Evolutionary conservation across 108 stramenopile species (phyloP), one percentile per base, ranked within the genome.

Genomic region (Cyclotella kingstonii): DNA sequence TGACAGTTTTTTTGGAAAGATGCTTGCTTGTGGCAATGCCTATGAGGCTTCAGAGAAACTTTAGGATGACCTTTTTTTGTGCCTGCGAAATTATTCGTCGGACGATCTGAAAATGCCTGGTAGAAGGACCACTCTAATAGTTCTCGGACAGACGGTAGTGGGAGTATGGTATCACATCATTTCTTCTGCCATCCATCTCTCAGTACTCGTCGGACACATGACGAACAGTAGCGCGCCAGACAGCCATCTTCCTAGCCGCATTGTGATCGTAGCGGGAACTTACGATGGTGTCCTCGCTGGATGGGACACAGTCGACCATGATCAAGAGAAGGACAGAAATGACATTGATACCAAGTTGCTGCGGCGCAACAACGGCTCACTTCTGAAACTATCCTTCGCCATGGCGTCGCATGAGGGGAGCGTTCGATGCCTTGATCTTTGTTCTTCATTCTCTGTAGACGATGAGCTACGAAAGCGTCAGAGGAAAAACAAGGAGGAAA

Each of bases 241-340:
- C 2, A 25, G 15, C 47, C 45, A 29, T 21, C 39, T 68, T 39
- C 73, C 73, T 10, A 36, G 53, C 23, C 73, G 73, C 30, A 59
- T 74, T 0, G 63, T 81, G 15, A 68, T 81, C 4, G 60, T 85
- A 43, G 87, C 81, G 0, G 92, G 92, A 42, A 90, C 92, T 3
- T 94, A 94, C 78, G 93, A 91, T 76, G 93, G 93, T 1, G 93
- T 91, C 35, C 63, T 94, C 35, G 90, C 86, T 6, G 93, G 93
- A 29, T 94, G 90, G 90, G 93, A 94, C 45, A 78, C 84, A 17
- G 44, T 54, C 26, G 50, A 54, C 33, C 65, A 64, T 36, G 14
- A 12, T 23, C 53, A 55, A 44, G 38, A 73, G 55, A 19, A 43
- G 22, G 56, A 70, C 45, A 41, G 54, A 19, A 51, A 58, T 41